phyloP scores from a whole-genome alignment of 495 filamentous ascomycete genomes.

The Lasiosphaeriaceae sp. region DNA sequence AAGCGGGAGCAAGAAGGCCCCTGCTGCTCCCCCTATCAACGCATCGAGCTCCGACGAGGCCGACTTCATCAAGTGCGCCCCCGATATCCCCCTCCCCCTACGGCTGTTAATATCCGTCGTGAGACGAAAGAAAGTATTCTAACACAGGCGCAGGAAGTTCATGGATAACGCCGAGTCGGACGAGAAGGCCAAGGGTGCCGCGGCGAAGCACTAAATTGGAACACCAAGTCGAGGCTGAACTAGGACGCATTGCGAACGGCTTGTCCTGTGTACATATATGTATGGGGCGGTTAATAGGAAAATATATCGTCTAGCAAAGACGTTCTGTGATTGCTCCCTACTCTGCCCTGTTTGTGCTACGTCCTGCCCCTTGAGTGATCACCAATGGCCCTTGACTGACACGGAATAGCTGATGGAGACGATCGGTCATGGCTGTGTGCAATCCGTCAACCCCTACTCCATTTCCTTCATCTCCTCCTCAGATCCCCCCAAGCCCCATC shows the following conservation, averaged over 20 bases:
- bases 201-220: slow-evolving; percentile 52
- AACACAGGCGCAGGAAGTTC: slow-evolving; percentile 61
- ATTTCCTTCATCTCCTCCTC: too few species aligned
- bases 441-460: too few species aligned
- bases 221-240: slow-evolving; percentile 8
- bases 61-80: slow-evolving; percentile 88
- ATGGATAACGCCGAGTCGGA: slow-evolving; percentile 66
- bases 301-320: slow-evolving; percentile 8
- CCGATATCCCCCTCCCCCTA: not conserved
- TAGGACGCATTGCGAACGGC: slow-evolving; percentile 5
- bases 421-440: too few species aligned
- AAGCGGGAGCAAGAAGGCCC: slow-evolving; percentile 57
- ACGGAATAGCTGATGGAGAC: too few species aligned
- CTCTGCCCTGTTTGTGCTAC: too few species aligned
- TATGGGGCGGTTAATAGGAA: slow-evolving; percentile 17
- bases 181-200: slow-evolving; percentile 51
- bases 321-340: too few species aligned
- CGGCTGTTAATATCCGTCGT: too few species aligned
- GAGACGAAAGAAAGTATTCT: slow-evolving; percentile 19
- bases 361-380: too few species aligned
- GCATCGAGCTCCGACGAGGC: slow-evolving; percentile 89
- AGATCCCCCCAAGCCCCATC: too few species aligned
- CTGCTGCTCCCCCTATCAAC: slow-evolving; percentile 73
- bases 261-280: slow-evolving; percentile 27
- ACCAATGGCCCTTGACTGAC: too few species aligned